A percentile compares a stretch with the other conserved stretches of the same genome.
Conservation (phyloP, 768 basidiomycete species). For the Leccinum truebloodii region DNA sequence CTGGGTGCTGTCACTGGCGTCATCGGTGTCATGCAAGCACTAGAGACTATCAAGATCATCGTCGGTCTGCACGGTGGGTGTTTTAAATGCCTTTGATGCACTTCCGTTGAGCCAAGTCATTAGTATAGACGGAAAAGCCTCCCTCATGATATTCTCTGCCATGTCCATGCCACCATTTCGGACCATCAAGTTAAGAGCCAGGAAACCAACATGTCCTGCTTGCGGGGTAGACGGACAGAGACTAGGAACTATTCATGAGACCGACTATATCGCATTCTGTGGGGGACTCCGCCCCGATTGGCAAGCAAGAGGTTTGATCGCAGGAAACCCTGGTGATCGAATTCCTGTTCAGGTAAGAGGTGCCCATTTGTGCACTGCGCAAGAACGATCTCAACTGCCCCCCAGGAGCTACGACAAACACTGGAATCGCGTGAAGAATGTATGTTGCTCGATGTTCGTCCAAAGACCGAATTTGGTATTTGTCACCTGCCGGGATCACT, state of each 20-base stretch:
- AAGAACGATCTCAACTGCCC: neutral
- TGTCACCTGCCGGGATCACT: conserved; percentile 73
- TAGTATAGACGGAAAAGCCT: conserved; percentile 54
- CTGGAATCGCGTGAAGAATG: conserved; percentile 33
- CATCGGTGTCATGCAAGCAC: conserved; percentile 87
- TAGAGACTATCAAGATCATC: conserved; percentile 83
- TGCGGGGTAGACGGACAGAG: conserved; percentile 61
- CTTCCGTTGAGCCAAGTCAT: conserved; percentile 7
- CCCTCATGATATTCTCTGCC: conserved; percentile 75
- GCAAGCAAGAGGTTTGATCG: conserved; percentile 52
- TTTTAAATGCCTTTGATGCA: neutral
- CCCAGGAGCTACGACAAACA: conserved; percentile 50
- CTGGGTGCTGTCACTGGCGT: conserved; percentile 87
- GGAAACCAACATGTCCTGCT: conserved; percentile 69
- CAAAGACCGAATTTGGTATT: conserved; percentile 80
- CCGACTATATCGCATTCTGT: conserved; percentile 87
- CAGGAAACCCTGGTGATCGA: conserved; percentile 43
- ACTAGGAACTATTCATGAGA: conserved; percentile 49
- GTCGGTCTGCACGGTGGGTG: conserved; percentile 61
- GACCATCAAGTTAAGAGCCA: conserved; percentile 74
- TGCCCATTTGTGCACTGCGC: neutral
- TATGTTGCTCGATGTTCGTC: conserved; percentile 76
- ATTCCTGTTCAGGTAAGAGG: conserved; percentile 44
- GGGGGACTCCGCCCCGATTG: conserved; percentile 72
- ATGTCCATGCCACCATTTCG: conserved; percentile 73